Conservation (phyloP, 2,329 filamentous ascomycete genomes). For the Penicillium sp. region DNA sequence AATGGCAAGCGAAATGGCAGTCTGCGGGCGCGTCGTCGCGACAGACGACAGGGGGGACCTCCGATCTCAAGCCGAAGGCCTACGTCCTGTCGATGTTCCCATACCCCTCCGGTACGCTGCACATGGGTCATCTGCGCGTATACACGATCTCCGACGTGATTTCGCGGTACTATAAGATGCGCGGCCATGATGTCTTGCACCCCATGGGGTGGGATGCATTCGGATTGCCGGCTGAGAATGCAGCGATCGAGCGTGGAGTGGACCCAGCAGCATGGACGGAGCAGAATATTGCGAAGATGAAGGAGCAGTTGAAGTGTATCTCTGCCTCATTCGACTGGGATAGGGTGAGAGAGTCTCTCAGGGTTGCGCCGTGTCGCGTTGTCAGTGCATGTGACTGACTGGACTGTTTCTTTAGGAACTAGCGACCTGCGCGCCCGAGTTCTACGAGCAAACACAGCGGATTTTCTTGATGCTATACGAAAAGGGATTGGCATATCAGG, state of each 20-base stretch:
- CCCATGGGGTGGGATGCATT: constrained; percentile 98
- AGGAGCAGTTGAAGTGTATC: constrained; percentile 75
- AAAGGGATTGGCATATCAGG: constrained; percentile 77
- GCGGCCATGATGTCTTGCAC: constrained; percentile 73
- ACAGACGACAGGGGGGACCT: background rate
- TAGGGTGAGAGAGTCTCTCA: constrained; percentile 59
- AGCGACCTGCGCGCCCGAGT: constrained; percentile 78
- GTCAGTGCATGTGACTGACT: constrained; percentile 8
- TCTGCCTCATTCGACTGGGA: constrained; percentile 84
- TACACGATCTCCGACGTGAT: constrained; percentile 90
- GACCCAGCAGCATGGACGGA: constrained; percentile 78
- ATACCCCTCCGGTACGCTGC: constrained; percentile 83
- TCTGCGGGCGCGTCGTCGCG: constrained; percentile 15
- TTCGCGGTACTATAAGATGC: constrained; percentile 73
- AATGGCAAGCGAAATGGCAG: constrained; percentile 59
- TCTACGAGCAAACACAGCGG: constrained; percentile 87
- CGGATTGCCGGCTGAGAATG: constrained; percentile 87
- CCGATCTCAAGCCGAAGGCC: constrained; percentile 42
- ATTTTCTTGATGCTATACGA: constrained; percentile 78
- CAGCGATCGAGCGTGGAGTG: constrained; percentile 78
- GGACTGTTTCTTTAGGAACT: constrained; percentile 62
- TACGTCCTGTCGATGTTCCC: constrained; percentile 93
- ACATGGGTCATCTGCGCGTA: constrained; percentile 83
- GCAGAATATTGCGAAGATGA: constrained; percentile 82
- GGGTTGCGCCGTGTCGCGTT: background rate